Evolutionary conservation across 2,329 filamentous ascomycete species (phyloP), one percentile per base, ranked within the genome.

Genomic region (Hypoxylon rubiginosum): DNA sequence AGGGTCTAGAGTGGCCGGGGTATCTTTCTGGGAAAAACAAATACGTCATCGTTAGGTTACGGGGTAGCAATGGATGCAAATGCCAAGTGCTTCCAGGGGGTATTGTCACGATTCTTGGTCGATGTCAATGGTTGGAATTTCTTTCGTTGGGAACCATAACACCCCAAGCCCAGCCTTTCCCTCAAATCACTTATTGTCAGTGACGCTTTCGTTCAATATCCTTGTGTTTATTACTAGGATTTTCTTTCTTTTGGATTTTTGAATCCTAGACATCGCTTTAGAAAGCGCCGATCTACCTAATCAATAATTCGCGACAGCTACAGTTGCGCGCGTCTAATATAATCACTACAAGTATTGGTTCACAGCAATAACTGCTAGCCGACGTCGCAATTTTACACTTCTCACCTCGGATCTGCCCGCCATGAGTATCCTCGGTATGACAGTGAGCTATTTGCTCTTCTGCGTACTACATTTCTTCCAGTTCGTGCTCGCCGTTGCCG

Each of bases 401-500:
- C 36, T 58, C 43, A 10, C 24, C 19, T 34, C 49, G 36, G 17
- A 49, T 30, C n/a, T 48, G 11, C 32, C 54, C 21, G 39, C 36
- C 15, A 86, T 86, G 84, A 82, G 82, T 51, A 58, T 84, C 64
- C 74, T 82, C 53, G 82, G 80, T 64, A 77, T 84, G 56, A 74
- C 81, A 19, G 58, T 79, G 73, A 81, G 82, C 77, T 87, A 86
- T 69, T 71, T 90, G 71, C 74, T 83, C 70, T 91, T 91, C 75
- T 81, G 84, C 24, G 70, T 85, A 69, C 80, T 94, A n/a, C 91
- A 94, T 76, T 84, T 94, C 77, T 80, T 90, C 66, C 92, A 95
- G 75, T 90, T 97, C 74, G 85, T 92, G 62, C 84, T 97, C 69
- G 92, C 89, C 13, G 80, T 97, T 62, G 86, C 91, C 1, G 91